phyloP scores from a whole-genome alignment of 2,329 filamentous ascomycete genomes.

The Pestalotiopsis sp. region DNA sequence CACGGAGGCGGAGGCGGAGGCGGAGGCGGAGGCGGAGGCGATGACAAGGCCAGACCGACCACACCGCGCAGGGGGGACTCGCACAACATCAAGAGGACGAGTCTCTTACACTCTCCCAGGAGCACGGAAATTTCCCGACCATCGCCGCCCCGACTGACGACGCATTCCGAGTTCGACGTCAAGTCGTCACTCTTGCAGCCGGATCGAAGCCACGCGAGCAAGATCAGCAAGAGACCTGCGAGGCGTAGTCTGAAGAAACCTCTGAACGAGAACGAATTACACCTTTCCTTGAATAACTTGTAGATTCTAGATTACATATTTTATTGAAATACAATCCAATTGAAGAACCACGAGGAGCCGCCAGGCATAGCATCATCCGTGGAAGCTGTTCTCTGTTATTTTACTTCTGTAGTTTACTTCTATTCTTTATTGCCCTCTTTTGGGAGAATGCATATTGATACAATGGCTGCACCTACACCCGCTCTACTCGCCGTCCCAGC shows the following conservation, averaged over 20 bases:
- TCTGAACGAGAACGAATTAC: not conserved
- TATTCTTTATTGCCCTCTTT: not conserved
- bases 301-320: not conserved
- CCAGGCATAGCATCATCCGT: not conserved
- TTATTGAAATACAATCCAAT: not conserved
- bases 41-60: not conserved
- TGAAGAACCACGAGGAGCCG: not conserved
- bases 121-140: not conserved
- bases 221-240: slow-evolving; percentile 14
- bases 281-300: not conserved
- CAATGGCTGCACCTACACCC: not conserved
- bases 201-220: slow-evolving; percentile 11
- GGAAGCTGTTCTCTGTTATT: not conserved
- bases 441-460: not conserved
- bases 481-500: not conserved
- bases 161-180: not conserved
- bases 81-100: slow-evolving; percentile 26
- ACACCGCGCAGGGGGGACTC: not conserved
- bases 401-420: no score
- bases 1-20: not conserved
- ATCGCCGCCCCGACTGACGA: not conserved
- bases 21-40: not conserved
- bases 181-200: not conserved
- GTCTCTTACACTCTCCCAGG: not conserved
- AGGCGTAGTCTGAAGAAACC: slow-evolving; percentile 3